A percentile compares a stretch with the other conserved stretches of the same genome.
phyloP scores from a whole-genome alignment of 2,329 filamentous ascomycete species.

The Hypoxylon sp. region DNA sequence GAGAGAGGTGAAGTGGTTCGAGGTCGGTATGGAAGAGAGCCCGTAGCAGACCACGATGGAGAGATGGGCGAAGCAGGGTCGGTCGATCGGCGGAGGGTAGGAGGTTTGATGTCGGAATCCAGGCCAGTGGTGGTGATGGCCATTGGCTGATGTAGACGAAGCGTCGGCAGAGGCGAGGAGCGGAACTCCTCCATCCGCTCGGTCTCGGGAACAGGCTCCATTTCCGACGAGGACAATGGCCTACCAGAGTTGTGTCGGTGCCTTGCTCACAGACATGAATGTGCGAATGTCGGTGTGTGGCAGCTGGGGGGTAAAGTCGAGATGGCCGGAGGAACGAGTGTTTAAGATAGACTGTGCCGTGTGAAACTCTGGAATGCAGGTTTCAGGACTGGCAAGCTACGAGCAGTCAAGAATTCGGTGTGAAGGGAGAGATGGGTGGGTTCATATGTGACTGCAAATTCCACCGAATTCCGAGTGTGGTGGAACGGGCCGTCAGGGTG shows the following conservation, averaged over 20 bases:
- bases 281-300: slow-evolving; percentile 14
- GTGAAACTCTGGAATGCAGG: slow-evolving; percentile 39
- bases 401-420: slow-evolving; percentile 16
- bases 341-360: slow-evolving; percentile 19
- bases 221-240: slow-evolving; percentile 43
- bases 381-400: slow-evolving; percentile 29
- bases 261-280: slow-evolving; percentile 26
- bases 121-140: slow-evolving; percentile 49
- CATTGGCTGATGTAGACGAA: slow-evolving; percentile 57
- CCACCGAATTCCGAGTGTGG: slow-evolving; percentile 25
- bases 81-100: slow-evolving; percentile 63
- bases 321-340: slow-evolving; percentile 3
- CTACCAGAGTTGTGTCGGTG: slow-evolving; percentile 19
- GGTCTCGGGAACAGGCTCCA: slow-evolving; percentile 74
- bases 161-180: slow-evolving; percentile 62
- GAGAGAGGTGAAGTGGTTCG: slow-evolving; percentile 69
- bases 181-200: slow-evolving; percentile 73
- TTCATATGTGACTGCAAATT: slow-evolving; percentile 21
- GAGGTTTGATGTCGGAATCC: slow-evolving; percentile 59
- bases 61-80: slow-evolving; percentile 65
- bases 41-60: slow-evolving; percentile 56
- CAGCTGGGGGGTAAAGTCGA: slow-evolving; percentile 3
- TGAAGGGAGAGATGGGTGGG: slow-evolving; percentile 19
- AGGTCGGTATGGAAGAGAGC: slow-evolving; percentile 63
- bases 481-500: slow-evolving; percentile 32